Evolutionary conservation across 23 red algal genomes (phyloP), one percentile per base, ranked within the genome.

Genomic region (Gracilaria gracilis): DNA sequence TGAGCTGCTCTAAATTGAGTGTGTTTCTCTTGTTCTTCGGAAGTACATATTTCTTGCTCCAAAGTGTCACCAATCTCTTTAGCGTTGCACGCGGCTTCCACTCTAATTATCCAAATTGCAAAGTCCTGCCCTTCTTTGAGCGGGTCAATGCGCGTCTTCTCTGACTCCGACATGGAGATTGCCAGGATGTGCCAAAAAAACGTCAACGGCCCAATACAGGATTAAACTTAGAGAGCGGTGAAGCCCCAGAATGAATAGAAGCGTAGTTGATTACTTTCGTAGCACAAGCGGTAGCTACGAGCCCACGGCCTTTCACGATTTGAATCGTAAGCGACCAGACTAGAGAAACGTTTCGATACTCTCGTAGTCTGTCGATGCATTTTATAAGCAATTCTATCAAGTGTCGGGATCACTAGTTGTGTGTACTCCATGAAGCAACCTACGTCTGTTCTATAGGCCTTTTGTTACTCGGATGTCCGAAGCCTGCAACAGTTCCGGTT

Each of bases 101-200:
- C 27, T 24, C 75, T 34, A 53, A 51, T 79, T 20, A 31, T 58
- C 75, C 75, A 79, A 14, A 79, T 48, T 51, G 17, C 14, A 51
- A 24, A 79, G 42, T 79, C 75, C 39, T 79, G 75, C 7, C 75
- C 75, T n/a, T 79, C 75, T 34, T 29, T 53, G 37, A 79, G 39
- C 4, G 75, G 35, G 17, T 79, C 75, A 53, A 79, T 50, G 19
- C 75, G 75, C 13, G 29, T 44, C 23, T 34, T 79, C 19, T 79
- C 75, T 32, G 75, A 27, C 75, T 79, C 75, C 51, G 75, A 53
- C 75, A 79, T 79, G 75, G 75, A 21, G 67, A 74, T 46, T 74
- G 28, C 6, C 34, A 47, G 5, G 29, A 15, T 9, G 8, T 24
- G 25, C 36, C 17, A 31, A 38, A 9, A 33, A 23, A 33, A 74